phyloP scores from a whole-genome alignment of 345 rosid species.

The Brassica incana region DNA sequence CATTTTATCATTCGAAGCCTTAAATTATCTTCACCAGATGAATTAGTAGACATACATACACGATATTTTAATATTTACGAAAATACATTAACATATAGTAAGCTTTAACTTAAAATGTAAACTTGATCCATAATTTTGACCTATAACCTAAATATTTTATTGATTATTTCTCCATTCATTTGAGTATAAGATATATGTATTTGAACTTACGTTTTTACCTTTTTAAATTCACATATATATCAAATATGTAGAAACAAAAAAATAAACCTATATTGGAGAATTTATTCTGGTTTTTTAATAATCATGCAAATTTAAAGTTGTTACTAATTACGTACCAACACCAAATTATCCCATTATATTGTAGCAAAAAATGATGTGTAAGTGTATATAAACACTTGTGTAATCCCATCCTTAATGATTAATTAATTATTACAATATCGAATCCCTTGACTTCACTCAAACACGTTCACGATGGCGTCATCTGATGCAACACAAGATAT shows the following conservation, averaged over 20 bases:
- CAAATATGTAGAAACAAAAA: neutral
- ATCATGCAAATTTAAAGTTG: neutral
- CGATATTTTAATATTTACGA: neutral
- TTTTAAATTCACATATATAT: neutral
- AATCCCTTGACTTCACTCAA: slow-evolving; percentile 59
- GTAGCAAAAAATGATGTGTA: neutral
- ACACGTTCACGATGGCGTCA: slow-evolving; percentile 45
- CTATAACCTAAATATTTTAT: neutral
- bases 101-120: neutral
- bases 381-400: slow-evolving; percentile 25
- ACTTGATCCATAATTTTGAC: neutral
- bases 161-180: neutral
- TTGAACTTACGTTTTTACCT: neutral
- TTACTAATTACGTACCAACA: neutral
- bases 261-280: neutral
- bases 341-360: neutral
- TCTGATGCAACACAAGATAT: slow-evolving; percentile 34
- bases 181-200: neutral
- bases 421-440: slow-evolving; percentile 18
- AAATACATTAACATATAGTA: neutral
- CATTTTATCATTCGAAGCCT: too few species aligned
- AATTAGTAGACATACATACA: neutral
- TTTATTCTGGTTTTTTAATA: neutral
- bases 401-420: slow-evolving; percentile 23
- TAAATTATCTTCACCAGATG: neutral